These are phyloP conservation scores for Tetracladium marchalianum DNA, from an alignment of 495 filamentous ascomycete species.

Conservation along the genomic window DNA sequence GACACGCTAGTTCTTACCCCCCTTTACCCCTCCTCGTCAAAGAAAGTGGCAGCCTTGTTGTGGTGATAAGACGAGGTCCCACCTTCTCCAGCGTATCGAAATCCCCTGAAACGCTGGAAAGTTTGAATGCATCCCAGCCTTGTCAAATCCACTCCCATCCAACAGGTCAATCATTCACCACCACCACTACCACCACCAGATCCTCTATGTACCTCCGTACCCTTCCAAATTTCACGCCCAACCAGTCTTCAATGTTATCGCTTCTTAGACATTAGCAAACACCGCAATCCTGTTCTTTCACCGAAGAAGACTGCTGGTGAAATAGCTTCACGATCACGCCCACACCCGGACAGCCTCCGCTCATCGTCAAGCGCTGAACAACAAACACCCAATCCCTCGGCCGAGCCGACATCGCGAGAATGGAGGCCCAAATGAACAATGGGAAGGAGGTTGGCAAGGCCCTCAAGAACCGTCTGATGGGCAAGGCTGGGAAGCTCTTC, in stretches of 20 bases:
- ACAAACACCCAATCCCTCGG: background rate
- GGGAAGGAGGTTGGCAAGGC: conserved; percentile 16
- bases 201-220: background rate
- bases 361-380: background rate
- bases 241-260: too few species aligned
- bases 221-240: background rate
- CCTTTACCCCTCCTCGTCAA: too few species aligned
- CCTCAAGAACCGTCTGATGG: conserved; percentile 13
- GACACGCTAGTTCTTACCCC: too few species aligned
- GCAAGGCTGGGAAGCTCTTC: conserved; percentile 5
- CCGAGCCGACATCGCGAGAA: background rate
- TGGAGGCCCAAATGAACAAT: conserved; percentile 8
- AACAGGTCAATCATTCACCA: background rate
- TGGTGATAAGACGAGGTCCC: too few species aligned
- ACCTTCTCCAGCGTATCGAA: too few species aligned
- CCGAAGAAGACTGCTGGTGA: too few species aligned
- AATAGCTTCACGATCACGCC: too few species aligned
- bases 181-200: too few species aligned
- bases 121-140: background rate
- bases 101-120: background rate
- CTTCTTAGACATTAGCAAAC: too few species aligned
- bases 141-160: background rate
- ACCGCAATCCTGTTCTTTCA: too few species aligned
- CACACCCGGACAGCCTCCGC: too few species aligned
- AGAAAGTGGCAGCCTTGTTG: too few species aligned